Evolutionary conservation across 345 rosid species (phyloP).

Genomic region (Euphorbia tirucalli): DNA sequence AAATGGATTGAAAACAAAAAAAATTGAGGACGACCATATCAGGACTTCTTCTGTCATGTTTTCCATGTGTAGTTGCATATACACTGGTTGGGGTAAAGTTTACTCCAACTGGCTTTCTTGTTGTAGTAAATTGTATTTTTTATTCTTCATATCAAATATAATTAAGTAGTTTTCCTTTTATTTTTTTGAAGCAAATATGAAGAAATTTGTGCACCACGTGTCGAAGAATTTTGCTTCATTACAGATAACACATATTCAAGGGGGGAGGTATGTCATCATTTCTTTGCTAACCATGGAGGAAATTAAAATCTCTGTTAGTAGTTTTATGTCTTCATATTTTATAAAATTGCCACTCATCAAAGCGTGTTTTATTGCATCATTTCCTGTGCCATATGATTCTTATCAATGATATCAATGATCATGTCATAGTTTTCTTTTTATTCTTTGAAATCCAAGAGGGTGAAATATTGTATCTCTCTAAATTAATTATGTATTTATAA

Average conservation of each 20-base stretch:
- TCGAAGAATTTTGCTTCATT: slow-evolving; percentile 89
- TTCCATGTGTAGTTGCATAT: neutral
- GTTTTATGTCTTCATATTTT: neutral
- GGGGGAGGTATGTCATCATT: slow-evolving; percentile 51
- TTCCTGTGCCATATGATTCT: neutral
- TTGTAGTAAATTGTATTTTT: slow-evolving; percentile 3
- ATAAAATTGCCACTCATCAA: neutral
- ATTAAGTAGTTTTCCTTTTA: slow-evolving; percentile 13
- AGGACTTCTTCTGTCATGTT: neutral
- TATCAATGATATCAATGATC: neutral
- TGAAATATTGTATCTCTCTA: no score
- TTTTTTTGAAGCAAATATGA: slow-evolving; percentile 70
- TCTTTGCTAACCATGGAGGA: neutral
- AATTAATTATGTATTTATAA: no score
- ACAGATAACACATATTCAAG: slow-evolving; percentile 82
- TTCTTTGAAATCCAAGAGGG: neutral
- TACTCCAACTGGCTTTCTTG: neutral
- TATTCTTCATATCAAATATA: slow-evolving; percentile 12
- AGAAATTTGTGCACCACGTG: slow-evolving; percentile 78
- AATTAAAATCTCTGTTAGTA: neutral
- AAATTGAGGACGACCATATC: neutral
- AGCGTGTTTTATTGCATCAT: neutral
- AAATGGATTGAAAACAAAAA: neutral
- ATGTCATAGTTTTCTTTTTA: neutral
- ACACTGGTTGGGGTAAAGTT: neutral